phyloP scores from a whole-genome alignment of 305 asterid genomes.

The Fraxinus latifolia region DNA sequence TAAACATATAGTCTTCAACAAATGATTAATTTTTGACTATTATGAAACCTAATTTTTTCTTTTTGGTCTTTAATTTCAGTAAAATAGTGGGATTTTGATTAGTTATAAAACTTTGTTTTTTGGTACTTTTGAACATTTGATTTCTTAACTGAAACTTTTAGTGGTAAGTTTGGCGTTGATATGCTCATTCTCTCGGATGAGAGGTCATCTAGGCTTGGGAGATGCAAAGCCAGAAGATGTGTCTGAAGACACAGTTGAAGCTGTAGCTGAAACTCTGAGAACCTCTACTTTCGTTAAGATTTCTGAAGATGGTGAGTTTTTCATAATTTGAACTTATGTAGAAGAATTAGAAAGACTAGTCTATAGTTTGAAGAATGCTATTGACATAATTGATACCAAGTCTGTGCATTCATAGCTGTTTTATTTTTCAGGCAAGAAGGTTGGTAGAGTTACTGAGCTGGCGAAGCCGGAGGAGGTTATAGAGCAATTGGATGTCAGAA shows the following conservation, averaged over 20 bases:
- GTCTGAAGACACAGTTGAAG: slow-evolving; percentile 57
- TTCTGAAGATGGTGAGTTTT: slow-evolving; percentile 80
- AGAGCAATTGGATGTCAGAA: slow-evolving; percentile 73
- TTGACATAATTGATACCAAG: not conserved
- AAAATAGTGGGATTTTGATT: not conserved
- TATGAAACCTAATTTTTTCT: not conserved
- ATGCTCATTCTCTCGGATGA: slow-evolving; percentile 84
- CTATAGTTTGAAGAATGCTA: not conserved
- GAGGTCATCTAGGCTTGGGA: slow-evolving; percentile 69
- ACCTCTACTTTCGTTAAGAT: slow-evolving; percentile 69
- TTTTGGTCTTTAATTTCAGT: not conserved
- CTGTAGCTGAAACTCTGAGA: slow-evolving; percentile 76
- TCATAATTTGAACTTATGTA: not conserved
- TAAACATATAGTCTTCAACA: not conserved
- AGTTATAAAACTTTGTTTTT: not conserved
- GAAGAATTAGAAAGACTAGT: not conserved
- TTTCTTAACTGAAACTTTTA: slow-evolving; percentile 54
- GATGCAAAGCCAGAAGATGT: slow-evolving; percentile 71
- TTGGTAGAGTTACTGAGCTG: slow-evolving; percentile 76
- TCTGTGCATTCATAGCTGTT: slow-evolving; percentile 11
- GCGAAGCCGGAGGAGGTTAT: slow-evolving; percentile 78
- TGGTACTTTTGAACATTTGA: not conserved
- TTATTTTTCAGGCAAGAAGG: slow-evolving; percentile 49
- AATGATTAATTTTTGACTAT: not conserved
- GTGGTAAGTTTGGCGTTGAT: slow-evolving; percentile 84